Evolutionary conservation across 2,329 filamentous ascomycete species (phyloP), one percentile per base, ranked within the genome.

Genomic region (Apiospora rasikravindrae): DNA sequence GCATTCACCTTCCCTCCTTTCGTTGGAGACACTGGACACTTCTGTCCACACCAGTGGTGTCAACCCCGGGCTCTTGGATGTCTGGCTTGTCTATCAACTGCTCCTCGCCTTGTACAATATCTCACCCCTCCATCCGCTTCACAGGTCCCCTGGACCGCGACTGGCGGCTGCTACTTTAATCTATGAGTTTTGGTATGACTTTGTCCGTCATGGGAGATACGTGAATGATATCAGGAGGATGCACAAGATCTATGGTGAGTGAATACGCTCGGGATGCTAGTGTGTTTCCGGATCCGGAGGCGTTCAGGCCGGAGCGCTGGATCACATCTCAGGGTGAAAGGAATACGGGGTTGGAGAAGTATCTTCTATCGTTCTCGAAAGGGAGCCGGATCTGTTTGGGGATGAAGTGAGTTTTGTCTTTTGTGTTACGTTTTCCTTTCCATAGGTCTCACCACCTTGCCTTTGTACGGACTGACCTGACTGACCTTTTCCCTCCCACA

Each of bases 231-330:
- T 78, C 51, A 71, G 69, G 53, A 61, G 44, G 2, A 76, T 78
- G 76, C 77, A 78, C 49, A 73, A 75, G 57, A 73, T 72, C 42
- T 77, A 78, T 68, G 77, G 77, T 76, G 24, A 69, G 75, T 72
- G 29, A 22, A 42, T 14, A 78, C 78, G 67, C 80, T 74, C 77
- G 73, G 73, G 71, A 81, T 53, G 66, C 78, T 69, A 76, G 76
- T 10, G 70, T 80, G 1, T 79, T 77, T 73, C 76, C 76, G n/a
- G 67, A 76, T 11, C 73, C 77, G 40, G 70, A 74, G 14, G 71
- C 72, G 44, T 78, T 75, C 66, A 29, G 47, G 7, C 75, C 76
- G 6, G 75, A 77, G n/a, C 66, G 70, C 4, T 71, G 70, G 70
- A 4, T 71, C n/a, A 29, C 40, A 5, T 66, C 10, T 5, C 7